These are phyloP conservation scores for Mychonastes homosphaera DNA, from an alignment of 139 green algal species.

Conservation along the genomic window DNA sequence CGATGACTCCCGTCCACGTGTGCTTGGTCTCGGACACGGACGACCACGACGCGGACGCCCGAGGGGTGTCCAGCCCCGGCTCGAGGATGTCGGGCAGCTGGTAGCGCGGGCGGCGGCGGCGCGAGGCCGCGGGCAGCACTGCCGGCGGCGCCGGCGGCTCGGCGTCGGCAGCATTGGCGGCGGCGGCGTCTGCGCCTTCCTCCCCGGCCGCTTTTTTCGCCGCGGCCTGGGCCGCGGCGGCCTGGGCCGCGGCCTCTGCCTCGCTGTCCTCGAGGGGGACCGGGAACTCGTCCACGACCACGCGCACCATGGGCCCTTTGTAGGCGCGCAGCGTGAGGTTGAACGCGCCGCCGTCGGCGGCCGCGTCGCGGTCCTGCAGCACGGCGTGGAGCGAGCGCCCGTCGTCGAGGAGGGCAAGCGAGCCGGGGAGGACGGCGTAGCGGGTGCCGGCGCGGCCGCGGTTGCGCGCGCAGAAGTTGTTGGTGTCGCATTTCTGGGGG, in stretches of 20 bases:
- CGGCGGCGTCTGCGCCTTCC: slow-evolving; percentile 2
- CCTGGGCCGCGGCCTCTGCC: too few species aligned
- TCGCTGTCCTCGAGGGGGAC: too few species aligned
- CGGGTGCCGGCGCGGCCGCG: slow-evolving; percentile 32
- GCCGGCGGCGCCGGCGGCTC: not conserved
- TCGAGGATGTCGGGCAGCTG: slow-evolving; percentile 66
- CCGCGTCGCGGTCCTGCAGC: slow-evolving; percentile 31
- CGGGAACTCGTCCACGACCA: slow-evolving; percentile 67
- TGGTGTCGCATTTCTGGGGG: slow-evolving; percentile 69
- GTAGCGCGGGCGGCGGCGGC: slow-evolving; percentile 33
- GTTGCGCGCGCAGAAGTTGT: slow-evolving; percentile 77
- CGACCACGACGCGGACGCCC: too few species aligned
- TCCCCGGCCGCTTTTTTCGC: slow-evolving; percentile 6
- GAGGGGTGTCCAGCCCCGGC: slow-evolving; percentile 30
- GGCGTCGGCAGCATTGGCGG: slow-evolving; percentile 2
- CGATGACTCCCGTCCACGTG: too few species aligned
- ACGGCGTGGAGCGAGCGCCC: slow-evolving; percentile 32
- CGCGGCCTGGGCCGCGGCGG: slow-evolving; percentile 10
- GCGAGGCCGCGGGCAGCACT: not conserved
- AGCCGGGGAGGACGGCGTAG: slow-evolving; percentile 44
- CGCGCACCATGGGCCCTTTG: slow-evolving; percentile 47
- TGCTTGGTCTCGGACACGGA: too few species aligned
- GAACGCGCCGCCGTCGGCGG: slow-evolving; percentile 30
- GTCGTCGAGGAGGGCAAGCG: slow-evolving; percentile 37
- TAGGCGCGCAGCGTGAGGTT: slow-evolving; percentile 54